Evolutionary conservation across 2,329 filamentous ascomycete species (phyloP).

Genomic region (Coniochaeta sp.): DNA sequence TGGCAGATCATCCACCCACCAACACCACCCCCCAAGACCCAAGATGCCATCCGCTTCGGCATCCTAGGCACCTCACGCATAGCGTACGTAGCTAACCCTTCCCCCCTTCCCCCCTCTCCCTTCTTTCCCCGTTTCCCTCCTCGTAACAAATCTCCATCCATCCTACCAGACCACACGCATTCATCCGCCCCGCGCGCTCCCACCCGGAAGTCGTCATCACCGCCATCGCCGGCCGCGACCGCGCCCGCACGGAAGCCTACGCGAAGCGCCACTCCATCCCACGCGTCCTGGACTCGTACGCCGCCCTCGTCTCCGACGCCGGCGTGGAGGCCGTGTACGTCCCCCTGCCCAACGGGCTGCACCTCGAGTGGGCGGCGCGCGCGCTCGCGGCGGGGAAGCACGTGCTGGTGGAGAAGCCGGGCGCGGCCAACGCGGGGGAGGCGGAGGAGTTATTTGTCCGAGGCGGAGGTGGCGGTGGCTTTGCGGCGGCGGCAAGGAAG

Average conservation of each 20-base stretch:
- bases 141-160: too few relatives aligned
- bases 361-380: conserved; percentile 40
- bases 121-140: not conserved
- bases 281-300: conserved; percentile 38
- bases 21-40: conserved; percentile 2
- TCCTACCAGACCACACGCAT: conserved; percentile 14
- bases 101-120: not conserved
- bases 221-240: conserved; percentile 45
- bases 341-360: conserved; percentile 34
- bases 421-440: conserved; percentile 36
- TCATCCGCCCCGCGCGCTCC: conserved; percentile 41
- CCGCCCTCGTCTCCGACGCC: conserved; percentile 30
- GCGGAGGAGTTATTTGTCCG: conserved; percentile 36
- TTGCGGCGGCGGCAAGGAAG: too few relatives aligned
- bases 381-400: conserved; percentile 44
- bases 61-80: conserved; percentile 34
- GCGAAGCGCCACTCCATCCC: conserved; percentile 45
- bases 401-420: conserved; percentile 49
- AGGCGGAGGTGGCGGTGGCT: too few relatives aligned
- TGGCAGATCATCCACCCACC: conserved; percentile 8
- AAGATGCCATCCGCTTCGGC: conserved; percentile 27
- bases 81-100: conserved; percentile 15
- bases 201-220: conserved; percentile 47
- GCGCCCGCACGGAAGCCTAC: conserved; percentile 35
- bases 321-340: conserved; percentile 44